Evolutionary conservation across 192 early-diverging fungal genomes (phyloP), one percentile per base, ranked within the genome.

Genomic region (Linderina pennispora): DNA sequence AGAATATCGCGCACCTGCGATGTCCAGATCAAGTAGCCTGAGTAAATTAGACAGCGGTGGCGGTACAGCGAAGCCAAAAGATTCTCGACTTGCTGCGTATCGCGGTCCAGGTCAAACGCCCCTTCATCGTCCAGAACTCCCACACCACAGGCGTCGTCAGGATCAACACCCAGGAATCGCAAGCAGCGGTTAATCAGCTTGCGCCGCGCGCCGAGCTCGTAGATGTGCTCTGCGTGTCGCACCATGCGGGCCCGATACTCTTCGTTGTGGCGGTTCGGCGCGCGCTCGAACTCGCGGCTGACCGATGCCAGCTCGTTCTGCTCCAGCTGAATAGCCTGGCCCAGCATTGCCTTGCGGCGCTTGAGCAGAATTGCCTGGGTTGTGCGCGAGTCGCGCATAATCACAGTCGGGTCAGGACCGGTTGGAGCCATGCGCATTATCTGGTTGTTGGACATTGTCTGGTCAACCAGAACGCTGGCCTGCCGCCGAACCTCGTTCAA

Each of bases 1-100:
- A 91, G 48, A 23, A 83, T 70, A 54, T 96, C 91, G 20, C 92
- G 80, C 8, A 96, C 80, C 22, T 80, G 76, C 33, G 78, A 79
- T 40, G 90, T 96, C 90, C 90, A 96, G 14, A 92, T 73, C 28
- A 89, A 61, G 36, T 85, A 77, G 1, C 90, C 75, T 40, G 90
- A 92, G 65, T 96, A 91, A 0, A 90, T 79, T 62, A 94, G 68
- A 47, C 81, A 91, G 17, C 82, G 72, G 53, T 85, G 80, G 23
- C 81, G 71, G 50, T 90, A 93, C 15, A 64, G 53, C 43, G 75
- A 45, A 2, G 63, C 75, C 6, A 71, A 37, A 2, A 64, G 50
- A 39, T 73, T 68, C 22, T 77, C 75, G 19, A 70, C 59, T 25
- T 72, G 56, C 34, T 72, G 58, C 8, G 58, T 66, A 23, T 73